phyloP scores from a whole-genome alignment of 768 basidiomycete species.

The Tricholoma sp. region DNA sequence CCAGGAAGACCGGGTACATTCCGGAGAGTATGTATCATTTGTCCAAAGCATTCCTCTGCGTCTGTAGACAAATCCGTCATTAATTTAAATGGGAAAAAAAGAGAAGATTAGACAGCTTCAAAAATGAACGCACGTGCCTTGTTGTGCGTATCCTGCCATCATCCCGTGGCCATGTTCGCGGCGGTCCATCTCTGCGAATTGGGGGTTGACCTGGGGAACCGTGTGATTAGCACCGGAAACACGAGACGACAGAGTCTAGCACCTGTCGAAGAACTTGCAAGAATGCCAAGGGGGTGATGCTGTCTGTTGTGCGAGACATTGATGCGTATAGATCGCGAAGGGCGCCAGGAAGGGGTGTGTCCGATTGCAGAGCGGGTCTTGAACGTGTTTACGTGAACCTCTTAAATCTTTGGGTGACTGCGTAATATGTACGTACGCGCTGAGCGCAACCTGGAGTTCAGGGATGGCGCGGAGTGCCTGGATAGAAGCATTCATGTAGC shows the following conservation, averaged over 20 bases:
- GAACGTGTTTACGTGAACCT: neutral
- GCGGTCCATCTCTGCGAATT: conserved; percentile 76
- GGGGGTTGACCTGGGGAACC: conserved; percentile 61
- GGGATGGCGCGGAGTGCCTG: conserved; percentile 94
- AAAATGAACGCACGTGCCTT: conserved; percentile 34
- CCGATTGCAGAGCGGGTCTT: conserved; percentile 34
- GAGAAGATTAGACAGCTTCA: neutral
- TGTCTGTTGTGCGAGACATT: conserved; percentile 76
- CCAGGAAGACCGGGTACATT: conserved; percentile 53
- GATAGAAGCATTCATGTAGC: conserved; percentile 95
- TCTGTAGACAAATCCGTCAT: conserved; percentile 34
- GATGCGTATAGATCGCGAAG: conserved; percentile 65
- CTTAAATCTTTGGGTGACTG: neutral
- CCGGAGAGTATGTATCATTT: conserved; percentile 66
- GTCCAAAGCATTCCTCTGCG: conserved; percentile 86
- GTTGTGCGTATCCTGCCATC: conserved; percentile 67
- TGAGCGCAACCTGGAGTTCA: conserved; percentile 74
- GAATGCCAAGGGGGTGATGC: conserved; percentile 66
- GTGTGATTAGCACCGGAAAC: neutral
- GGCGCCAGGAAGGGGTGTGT: conserved; percentile 39
- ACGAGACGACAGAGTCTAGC: neutral
- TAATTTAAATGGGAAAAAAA: conserved; percentile 14
- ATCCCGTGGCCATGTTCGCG: conserved; percentile 31
- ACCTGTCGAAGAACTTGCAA: conserved; percentile 63
- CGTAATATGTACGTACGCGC: conserved; percentile 35